Evolutionary conservation across 2,329 filamentous ascomycete species (phyloP).

Genomic region (Amauroascus verrucosus): DNA sequence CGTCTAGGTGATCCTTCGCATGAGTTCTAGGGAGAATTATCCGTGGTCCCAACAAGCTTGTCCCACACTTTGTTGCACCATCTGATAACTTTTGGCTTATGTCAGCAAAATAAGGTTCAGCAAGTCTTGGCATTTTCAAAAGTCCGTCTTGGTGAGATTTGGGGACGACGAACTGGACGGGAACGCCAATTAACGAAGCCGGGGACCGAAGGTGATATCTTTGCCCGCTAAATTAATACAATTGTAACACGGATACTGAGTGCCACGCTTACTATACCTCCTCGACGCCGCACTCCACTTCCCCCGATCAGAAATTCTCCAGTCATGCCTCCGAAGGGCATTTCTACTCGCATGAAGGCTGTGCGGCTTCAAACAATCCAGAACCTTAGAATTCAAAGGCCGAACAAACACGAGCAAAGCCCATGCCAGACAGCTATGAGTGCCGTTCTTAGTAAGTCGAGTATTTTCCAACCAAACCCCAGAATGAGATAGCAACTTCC

Average conservation of each 20-base stretch:
- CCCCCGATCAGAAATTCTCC: neutral
- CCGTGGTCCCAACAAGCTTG: no score
- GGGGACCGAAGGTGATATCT: neutral
- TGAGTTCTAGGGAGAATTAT: neutral
- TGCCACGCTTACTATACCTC: no score
- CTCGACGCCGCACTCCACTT: neutral
- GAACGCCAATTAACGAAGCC: neutral
- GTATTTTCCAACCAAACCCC: neutral
- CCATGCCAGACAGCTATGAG: conserved; percentile 58
- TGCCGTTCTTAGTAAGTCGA: conserved; percentile 49
- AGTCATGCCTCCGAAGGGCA: conserved; percentile 36
- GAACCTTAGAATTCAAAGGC: conserved; percentile 53
- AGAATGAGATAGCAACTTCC: neutral
- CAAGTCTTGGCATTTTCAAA: conserved; percentile 5
- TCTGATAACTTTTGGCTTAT: no score
- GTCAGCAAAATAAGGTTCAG: conserved; percentile 7
- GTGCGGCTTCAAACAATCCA: conserved; percentile 39
- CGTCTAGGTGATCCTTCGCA: neutral
- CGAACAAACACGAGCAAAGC: conserved; percentile 52
- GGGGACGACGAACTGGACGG: neutral
- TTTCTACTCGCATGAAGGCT: conserved; percentile 36
- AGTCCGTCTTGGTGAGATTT: neutral
- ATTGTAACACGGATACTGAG: neutral
- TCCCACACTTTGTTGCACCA: no score
- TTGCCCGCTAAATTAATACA: neutral